Conservation (phyloP, 257 asterid species). For the Solanum sitiens region DNA sequence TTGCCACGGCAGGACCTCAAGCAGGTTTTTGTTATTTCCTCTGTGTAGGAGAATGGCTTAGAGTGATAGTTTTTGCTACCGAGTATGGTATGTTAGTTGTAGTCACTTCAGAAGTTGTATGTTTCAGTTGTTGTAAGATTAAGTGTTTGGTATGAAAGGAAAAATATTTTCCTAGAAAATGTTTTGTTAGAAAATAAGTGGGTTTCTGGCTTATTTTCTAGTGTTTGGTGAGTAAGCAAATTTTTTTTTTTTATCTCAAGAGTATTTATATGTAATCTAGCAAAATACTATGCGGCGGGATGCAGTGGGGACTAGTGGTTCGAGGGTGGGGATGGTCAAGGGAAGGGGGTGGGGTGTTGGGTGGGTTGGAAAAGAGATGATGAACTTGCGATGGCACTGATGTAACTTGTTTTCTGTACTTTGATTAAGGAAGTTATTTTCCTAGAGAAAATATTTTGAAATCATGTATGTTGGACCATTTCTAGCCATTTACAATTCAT, state of each 20-base stretch:
- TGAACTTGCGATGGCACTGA: background rate
- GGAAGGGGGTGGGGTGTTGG: background rate
- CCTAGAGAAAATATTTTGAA: background rate
- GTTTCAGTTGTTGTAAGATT: background rate
- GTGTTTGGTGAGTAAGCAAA: background rate
- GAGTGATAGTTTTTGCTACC: background rate
- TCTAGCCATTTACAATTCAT: background rate
- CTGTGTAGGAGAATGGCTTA: background rate
- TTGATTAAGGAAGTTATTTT: background rate
- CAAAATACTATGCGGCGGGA: background rate
- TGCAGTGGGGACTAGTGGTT: background rate
- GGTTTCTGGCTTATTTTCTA: background rate
- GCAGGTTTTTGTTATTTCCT: conserved; percentile 27
- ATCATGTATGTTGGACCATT: background rate
- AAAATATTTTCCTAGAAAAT: background rate
- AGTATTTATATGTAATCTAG: background rate
- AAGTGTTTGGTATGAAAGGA: background rate
- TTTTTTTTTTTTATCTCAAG: too few species aligned
- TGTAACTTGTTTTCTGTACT: background rate
- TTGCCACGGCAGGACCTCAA: conserved; percentile 93
- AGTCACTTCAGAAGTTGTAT: background rate
- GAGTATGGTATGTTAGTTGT: background rate
- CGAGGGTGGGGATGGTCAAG: background rate
- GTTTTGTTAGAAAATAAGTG: background rate
- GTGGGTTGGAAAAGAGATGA: background rate